These are phyloP conservation scores for Irpex sp. DNA, from an alignment of 1,284 basidiomycete species.

Conservation along the genomic window DNA sequence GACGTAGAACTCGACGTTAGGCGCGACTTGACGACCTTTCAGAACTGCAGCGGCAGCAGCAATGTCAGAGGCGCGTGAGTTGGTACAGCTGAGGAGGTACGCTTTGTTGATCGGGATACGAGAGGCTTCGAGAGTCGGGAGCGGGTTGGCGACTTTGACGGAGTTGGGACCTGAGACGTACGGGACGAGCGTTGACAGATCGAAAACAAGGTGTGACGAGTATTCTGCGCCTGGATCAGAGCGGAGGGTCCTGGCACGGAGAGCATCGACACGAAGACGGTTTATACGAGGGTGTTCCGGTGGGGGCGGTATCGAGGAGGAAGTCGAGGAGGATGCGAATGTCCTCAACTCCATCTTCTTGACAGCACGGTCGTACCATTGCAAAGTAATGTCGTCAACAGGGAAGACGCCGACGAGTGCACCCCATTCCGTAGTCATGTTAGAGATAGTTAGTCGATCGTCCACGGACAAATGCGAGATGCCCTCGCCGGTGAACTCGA, in stretches of 20 bases:
- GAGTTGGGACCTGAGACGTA: slow-evolving; percentile 97
- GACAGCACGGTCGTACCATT: slow-evolving; percentile 86
- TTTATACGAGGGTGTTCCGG: slow-evolving; percentile 89
- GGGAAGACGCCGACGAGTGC: slow-evolving; percentile 96
- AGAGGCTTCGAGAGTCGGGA: slow-evolving; percentile 72
- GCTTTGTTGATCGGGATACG: slow-evolving; percentile 92
- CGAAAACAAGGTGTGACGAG: slow-evolving; percentile 85
- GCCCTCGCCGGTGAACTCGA: slow-evolving; percentile 96
- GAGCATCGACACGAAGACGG: slow-evolving; percentile 60
- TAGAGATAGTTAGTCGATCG: slow-evolving; percentile 91
- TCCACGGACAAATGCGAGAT: slow-evolving; percentile 80
- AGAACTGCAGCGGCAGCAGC: slow-evolving; percentile 88
- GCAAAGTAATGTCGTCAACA: slow-evolving; percentile 75
- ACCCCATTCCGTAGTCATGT: slow-evolving; percentile 99
- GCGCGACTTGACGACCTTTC: slow-evolving; percentile 78
- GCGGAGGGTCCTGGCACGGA: slow-evolving; percentile 49
- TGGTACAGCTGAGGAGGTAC: slow-evolving; percentile 98
- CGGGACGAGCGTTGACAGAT: slow-evolving; percentile 90
- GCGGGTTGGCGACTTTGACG: slow-evolving; percentile 92
- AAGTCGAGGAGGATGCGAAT: slow-evolving; percentile 51
- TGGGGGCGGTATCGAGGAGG: slow-evolving; percentile 56
- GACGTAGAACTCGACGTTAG: slow-evolving; percentile 95
- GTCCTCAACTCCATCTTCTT: slow-evolving; percentile 76
- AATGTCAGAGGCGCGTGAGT: slow-evolving; percentile 94
- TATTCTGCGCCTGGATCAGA: slow-evolving; percentile 85